Evolutionary conservation across 2,329 filamentous ascomycete species (phyloP).

Genomic region (Stachybotrys chartarum): DNA sequence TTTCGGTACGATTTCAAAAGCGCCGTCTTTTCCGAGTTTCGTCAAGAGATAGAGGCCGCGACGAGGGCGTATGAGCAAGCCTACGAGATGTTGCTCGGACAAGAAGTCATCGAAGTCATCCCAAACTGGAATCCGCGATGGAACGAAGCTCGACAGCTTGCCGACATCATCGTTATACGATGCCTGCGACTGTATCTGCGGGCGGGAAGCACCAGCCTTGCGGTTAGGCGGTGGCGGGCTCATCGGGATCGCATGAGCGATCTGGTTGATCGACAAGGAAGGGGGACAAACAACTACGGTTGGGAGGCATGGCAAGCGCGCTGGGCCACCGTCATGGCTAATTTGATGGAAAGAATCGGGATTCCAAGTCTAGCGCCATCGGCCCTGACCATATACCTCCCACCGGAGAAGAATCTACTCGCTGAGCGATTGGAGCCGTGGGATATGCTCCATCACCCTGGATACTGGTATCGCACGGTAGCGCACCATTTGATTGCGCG

Average conservation of each 20-base stretch:
- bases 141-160: slow-evolving; percentile 84
- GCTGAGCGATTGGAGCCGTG: slow-evolving; percentile 54
- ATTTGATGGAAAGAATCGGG: slow-evolving; percentile 47
- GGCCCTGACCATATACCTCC: slow-evolving; percentile 39
- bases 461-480: slow-evolving; percentile 59
- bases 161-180: slow-evolving; percentile 74
- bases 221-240: slow-evolving; percentile 70
- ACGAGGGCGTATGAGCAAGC: slow-evolving; percentile 80
- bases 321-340: slow-evolving; percentile 57
- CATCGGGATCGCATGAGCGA: slow-evolving; percentile 70
- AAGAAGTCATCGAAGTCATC: slow-evolving; percentile 81
- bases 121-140: slow-evolving; percentile 86
- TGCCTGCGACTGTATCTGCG: slow-evolving; percentile 77
- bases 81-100: slow-evolving; percentile 73
- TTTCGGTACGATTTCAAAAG: slow-evolving; percentile 93
- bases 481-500: slow-evolving; percentile 49
- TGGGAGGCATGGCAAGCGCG: slow-evolving; percentile 92
- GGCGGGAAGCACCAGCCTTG: slow-evolving; percentile 69
- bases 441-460: slow-evolving; percentile 58
- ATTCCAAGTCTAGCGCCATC: slow-evolving; percentile 41
- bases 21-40: slow-evolving; percentile 83
- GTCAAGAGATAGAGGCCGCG: slow-evolving; percentile 86
- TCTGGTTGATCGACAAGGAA: slow-evolving; percentile 74
- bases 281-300: slow-evolving; percentile 81
- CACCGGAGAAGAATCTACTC: slow-evolving; percentile 50